These are phyloP conservation scores for Fusarium lyarnte DNA, from an alignment of 2,329 filamentous ascomycete genomes.

Conservation along the genomic window DNA sequence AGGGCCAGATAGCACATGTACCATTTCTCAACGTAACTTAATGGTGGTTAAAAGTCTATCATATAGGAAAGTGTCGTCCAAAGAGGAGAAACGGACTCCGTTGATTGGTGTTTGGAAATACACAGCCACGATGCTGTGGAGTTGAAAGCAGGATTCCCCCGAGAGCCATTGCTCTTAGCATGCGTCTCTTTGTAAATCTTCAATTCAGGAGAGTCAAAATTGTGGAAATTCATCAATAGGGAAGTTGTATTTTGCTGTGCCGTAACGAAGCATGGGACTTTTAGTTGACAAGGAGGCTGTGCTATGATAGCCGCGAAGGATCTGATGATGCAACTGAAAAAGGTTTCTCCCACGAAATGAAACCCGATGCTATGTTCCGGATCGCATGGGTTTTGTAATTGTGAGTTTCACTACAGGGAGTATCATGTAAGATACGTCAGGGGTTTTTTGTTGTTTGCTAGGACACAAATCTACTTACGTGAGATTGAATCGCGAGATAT, in stretches of 20 bases:
- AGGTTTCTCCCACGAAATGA: neutral
- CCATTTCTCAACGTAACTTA: neutral
- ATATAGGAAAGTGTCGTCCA: neutral
- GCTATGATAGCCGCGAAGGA: neutral
- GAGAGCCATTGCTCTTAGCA: neutral
- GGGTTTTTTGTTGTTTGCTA: neutral
- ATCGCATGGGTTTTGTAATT: constrained; percentile 1
- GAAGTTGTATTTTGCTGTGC: constrained; percentile 17
- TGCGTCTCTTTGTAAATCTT: neutral
- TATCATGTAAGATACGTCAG: neutral
- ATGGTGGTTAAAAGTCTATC: neutral
- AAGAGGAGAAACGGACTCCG: neutral
- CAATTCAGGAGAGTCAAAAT: neutral
- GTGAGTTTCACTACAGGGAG: neutral
- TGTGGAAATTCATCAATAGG: constrained; percentile 1
- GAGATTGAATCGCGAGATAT: neutral
- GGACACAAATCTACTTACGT: neutral
- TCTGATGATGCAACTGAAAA: neutral
- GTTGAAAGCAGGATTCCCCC: neutral
- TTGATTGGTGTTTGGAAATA: constrained; percentile 14
- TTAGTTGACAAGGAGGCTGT: constrained; percentile 18
- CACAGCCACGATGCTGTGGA: constrained; percentile 31
- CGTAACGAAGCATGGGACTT: constrained; percentile 14
- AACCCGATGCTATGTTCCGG: neutral
- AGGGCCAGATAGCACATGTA: neutral